phyloP scores from a whole-genome alignment of 2,329 filamentous ascomycete species.

The Mariannaea sp. region DNA sequence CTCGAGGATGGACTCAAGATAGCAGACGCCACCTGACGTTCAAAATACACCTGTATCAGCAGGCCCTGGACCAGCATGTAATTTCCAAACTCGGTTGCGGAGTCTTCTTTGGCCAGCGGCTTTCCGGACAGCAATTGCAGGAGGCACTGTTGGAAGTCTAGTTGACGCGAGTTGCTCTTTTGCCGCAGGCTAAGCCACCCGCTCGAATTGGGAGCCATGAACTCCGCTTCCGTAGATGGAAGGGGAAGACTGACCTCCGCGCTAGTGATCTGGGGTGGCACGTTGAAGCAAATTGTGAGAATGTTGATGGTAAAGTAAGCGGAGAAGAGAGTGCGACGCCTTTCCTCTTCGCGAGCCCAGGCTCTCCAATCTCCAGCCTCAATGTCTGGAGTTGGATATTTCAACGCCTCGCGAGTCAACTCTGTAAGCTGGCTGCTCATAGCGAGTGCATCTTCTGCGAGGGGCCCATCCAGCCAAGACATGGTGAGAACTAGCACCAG shows the following conservation, averaged over 20 bases:
- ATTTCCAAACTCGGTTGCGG: constrained; percentile 56
- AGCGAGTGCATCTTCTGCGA: constrained; percentile 60
- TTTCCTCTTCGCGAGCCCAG: constrained; percentile 48
- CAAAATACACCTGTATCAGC: constrained; percentile 59
- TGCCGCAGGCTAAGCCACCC: not conserved
- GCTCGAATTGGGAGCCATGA: not conserved
- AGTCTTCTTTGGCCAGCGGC: constrained; percentile 8
- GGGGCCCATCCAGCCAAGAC: constrained; percentile 62
- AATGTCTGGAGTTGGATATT: constrained; percentile 38
- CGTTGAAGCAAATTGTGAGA: constrained; percentile 65
- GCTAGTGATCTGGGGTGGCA: constrained; percentile 60
- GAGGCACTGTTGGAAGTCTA: not conserved
- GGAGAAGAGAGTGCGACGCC: constrained; percentile 47
- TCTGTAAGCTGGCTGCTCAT: constrained; percentile 61
- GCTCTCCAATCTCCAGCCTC: constrained; percentile 47
- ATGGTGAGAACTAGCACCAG: constrained; percentile 61
- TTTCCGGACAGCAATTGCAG: not conserved
- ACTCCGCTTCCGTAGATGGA: not conserved
- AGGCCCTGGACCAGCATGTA: constrained; percentile 59
- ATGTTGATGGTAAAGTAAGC: constrained; percentile 59
- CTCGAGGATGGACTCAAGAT: constrained; percentile 3
- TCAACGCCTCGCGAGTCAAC: constrained; percentile 57
- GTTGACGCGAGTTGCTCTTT: not conserved
- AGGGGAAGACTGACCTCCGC: not conserved
- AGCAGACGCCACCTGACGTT: constrained; percentile 36